These are phyloP conservation scores for Fusarium bulbicola DNA, from an alignment of 2,329 filamentous ascomycete species.

Conservation along the genomic window DNA sequence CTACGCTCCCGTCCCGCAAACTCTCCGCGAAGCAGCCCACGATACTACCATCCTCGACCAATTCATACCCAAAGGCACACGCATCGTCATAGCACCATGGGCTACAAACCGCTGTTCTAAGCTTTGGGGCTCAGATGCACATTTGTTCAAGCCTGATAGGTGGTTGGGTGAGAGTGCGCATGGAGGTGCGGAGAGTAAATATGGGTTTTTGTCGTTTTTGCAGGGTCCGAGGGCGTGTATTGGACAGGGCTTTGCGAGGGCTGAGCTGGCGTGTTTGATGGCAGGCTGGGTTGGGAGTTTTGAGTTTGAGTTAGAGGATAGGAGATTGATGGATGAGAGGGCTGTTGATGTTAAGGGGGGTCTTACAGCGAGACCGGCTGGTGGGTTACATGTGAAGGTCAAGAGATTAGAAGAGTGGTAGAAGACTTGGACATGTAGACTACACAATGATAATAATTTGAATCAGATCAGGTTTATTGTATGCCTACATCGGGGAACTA, in stretches of 20 bases:
- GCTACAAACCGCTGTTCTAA: conserved; percentile 73
- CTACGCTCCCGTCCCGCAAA: conserved; percentile 75
- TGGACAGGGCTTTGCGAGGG: conserved; percentile 79
- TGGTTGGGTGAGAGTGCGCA: conserved; percentile 70
- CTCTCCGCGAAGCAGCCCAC: conserved; percentile 69
- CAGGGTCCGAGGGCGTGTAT: conserved; percentile 89
- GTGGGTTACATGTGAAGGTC: conserved; percentile 74
- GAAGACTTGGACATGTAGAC: no score
- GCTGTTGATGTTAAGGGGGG: conserved; percentile 73
- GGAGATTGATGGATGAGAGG: conserved; percentile 70
- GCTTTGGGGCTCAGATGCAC: conserved; percentile 80
- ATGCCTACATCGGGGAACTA: not conserved
- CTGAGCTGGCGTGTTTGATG: conserved; percentile 85
- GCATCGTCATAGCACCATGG: conserved; percentile 70
- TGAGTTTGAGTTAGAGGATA: conserved; percentile 64
- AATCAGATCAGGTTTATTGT: no score
- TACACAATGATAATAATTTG: not conserved
- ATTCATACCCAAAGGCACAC: conserved; percentile 74
- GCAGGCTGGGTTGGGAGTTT: conserved; percentile 83
- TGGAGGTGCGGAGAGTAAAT: conserved; percentile 79
- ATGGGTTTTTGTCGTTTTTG: conserved; percentile 80
- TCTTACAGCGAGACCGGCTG: conserved; percentile 76
- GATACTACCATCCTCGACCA: conserved; percentile 73
- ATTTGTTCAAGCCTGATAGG: conserved; percentile 78
- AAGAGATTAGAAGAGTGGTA: conserved; percentile 46